Evolutionary conservation across 495 filamentous ascomycete genomes (phyloP), one percentile per base, ranked within the genome.

Genomic region (Paragyromitra xinjiangensis): DNA sequence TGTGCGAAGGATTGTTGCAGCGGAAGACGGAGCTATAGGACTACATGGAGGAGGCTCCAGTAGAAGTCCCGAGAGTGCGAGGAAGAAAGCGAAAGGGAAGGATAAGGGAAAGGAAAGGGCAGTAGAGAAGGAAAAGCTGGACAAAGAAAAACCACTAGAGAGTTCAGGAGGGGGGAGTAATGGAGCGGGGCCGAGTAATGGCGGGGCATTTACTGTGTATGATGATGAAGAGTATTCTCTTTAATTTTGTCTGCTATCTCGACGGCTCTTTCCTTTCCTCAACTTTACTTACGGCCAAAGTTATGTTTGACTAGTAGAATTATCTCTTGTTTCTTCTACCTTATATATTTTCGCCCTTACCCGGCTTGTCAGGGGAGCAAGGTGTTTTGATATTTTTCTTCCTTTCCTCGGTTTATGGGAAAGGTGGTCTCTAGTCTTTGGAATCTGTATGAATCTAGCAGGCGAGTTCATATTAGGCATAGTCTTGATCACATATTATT

Each of bases 11-110:
- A 59, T 64, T n/a, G 68, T 72, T 40, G 7, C 34, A n/a, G 61
- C 29, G 8, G 68, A 64, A 50, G 74, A 59, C 34, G 39, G 14
- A 14, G n/a, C 29, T 29, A 5, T 26, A 9, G 69, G 26, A 6
- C 3, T 48, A 11, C 29, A 39, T 1, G 63, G 39, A 7, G 16
- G 6, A n/a, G 53, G 50, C 29, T 22, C 50, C 14, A 50, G 63
- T 9, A 84, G 84, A 76, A 83, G 84, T 19, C 86, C 82, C 2
- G 71, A 70, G 19, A 81, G 73, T 5, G 75, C 73, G 67, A 71
- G 53, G 24, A 71, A 44, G 53, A 71, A 59, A 59, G 4, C 34
- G 44, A 55, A 40, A 8, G 64, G 12, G 16, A 79, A 81, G 74
- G 82, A 84, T 64, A 71, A 71, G 19, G 68, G 29, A 2, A 68